Percentiles rank a stretch among this genome's conserved stretches.
Evolutionary conservation across 1,284 basidiomycete genomes (phyloP).

Genomic region (Heterobasidion occidentale): DNA sequence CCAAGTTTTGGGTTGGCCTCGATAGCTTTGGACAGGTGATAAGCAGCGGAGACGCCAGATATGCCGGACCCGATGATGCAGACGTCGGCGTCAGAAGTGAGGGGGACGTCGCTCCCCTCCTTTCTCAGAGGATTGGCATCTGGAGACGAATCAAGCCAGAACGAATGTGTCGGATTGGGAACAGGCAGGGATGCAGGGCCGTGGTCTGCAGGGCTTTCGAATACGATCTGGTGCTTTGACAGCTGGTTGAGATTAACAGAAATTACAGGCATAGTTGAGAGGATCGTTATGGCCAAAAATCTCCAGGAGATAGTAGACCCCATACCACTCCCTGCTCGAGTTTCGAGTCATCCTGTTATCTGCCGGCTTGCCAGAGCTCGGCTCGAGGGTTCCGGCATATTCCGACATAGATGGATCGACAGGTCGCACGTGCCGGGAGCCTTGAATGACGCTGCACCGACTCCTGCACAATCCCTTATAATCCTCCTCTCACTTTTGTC

Average conservation of each 20-base stretch:
- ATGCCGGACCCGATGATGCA: slow-evolving; percentile 76
- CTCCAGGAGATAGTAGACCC: not conserved
- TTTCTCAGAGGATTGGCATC: slow-evolving; percentile 56
- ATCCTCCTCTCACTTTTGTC: not conserved
- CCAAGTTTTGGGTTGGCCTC: slow-evolving; percentile 5
- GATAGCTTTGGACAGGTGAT: slow-evolving; percentile 48
- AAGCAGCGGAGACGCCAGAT: slow-evolving; percentile 65
- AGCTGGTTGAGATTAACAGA: slow-evolving; percentile 1
- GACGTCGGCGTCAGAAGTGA: slow-evolving; percentile 55
- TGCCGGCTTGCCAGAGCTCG: too few relatives aligned
- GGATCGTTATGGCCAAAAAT: not conserved
- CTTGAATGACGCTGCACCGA: too few relatives aligned
- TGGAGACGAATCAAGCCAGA: slow-evolving; percentile 53
- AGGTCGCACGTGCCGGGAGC: too few relatives aligned
- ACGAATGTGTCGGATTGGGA: slow-evolving; percentile 55
- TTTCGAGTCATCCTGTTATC: too few relatives aligned
- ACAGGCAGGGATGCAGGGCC: slow-evolving; percentile 19
- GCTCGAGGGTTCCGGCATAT: too few relatives aligned
- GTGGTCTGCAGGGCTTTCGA: not conserved
- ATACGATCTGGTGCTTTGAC: not conserved
- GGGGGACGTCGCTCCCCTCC: slow-evolving; percentile 51
- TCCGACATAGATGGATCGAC: too few relatives aligned
- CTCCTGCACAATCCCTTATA: not conserved
- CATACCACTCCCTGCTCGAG: not conserved
- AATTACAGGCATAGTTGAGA: not conserved